Base-by-base conservation (phyloP, 2,329 filamentous ascomycete species). In the Fusarium austroafricanum region DNA sequence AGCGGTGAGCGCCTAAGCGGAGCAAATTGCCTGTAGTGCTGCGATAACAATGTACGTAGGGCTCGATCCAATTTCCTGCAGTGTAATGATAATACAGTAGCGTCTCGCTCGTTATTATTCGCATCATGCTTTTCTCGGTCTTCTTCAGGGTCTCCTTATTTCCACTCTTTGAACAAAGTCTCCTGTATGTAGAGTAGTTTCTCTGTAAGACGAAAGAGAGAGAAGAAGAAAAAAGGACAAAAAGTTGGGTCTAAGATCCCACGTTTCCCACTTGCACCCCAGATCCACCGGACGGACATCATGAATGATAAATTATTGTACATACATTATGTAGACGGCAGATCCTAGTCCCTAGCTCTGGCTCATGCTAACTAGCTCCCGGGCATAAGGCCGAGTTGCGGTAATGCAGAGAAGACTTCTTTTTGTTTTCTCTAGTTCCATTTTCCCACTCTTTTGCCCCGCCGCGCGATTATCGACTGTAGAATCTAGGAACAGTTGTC, bases 221-320 rank as follows among this genome's bases (percentile, higher is more conserved):
- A 6, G 20, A 35, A n/a, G 8, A 29, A n/a, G 28, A 28, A 14
- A 26, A 44, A 42, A 17, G 35, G 12, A 21, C 21, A 5, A 43
- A 45, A 49, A 38, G 31, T 50, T 29, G 23, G 21, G 31, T 26
- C 21, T n/a, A 4, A 46, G 40, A 49, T 60, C 54, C 49, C 40
- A 63, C 50, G 46, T 68, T 64, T 68, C 58, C 47, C 57, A 50
- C 67, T 67, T 67, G 58, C 64, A 68, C 64, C 61, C 65, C 61
- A 62, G 65, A 63, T 69, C 66, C 65, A 69, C 65, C n/a, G 45
- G 18, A 15, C 17, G 45, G 15, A 15, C 37, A 20, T 50, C 23
- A 38, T 39, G 42, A 58, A 42, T 39, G 42, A 58, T 33, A 49
- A 18, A 38, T 49, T 50, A 20, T 6, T 12, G 9, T 9, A 26